Conservation (phyloP, 805 yeast genomes). For the Danielia oregonensis region DNA sequence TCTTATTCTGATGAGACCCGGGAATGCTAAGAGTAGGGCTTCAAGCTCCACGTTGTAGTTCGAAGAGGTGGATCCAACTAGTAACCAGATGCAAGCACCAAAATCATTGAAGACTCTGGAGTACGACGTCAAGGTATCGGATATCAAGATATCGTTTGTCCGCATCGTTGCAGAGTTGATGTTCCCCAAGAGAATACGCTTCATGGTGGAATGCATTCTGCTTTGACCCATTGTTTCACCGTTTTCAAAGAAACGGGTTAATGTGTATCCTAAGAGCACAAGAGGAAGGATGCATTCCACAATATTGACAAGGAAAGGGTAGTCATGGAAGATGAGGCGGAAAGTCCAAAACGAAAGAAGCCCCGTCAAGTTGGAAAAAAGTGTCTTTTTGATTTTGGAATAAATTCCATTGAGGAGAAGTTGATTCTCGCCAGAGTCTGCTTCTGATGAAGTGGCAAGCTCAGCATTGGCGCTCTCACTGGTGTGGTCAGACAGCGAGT, state of each 20-base stretch:
- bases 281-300: slow-evolving; percentile 22
- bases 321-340: slow-evolving; percentile 1
- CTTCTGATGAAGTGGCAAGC: slow-evolving; percentile 25
- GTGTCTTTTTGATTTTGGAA: slow-evolving; percentile 25
- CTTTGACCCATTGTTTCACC: slow-evolving; percentile 31
- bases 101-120: slow-evolving; percentile 73
- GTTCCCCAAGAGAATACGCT: slow-evolving; percentile 54
- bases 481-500: slow-evolving; percentile 11
- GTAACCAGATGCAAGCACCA: slow-evolving; percentile 48
- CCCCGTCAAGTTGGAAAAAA: slow-evolving; percentile 17
- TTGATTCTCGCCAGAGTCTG: slow-evolving; percentile 29
- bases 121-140: slow-evolving; percentile 84
- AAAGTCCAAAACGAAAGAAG: slow-evolving; percentile 16
- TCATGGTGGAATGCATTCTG: slow-evolving; percentile 47
- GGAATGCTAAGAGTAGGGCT: slow-evolving; percentile 41
- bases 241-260: slow-evolving; percentile 31
- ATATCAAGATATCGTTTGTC: slow-evolving; percentile 74
- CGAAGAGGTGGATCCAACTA: slow-evolving; percentile 19
- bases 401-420: slow-evolving; percentile 33
- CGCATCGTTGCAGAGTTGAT: slow-evolving; percentile 55
- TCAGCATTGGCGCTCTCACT: slow-evolving; percentile 22
- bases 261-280: slow-evolving; percentile 3
- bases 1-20: slow-evolving; percentile 69
- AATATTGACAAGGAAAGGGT: slow-evolving; percentile 32
- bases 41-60: slow-evolving; percentile 28